Percentiles rank a stretch among this genome's conserved stretches.
Evolutionary conservation across 257 asterid species (phyloP).

Genomic region (Nicotiana attenuata): DNA sequence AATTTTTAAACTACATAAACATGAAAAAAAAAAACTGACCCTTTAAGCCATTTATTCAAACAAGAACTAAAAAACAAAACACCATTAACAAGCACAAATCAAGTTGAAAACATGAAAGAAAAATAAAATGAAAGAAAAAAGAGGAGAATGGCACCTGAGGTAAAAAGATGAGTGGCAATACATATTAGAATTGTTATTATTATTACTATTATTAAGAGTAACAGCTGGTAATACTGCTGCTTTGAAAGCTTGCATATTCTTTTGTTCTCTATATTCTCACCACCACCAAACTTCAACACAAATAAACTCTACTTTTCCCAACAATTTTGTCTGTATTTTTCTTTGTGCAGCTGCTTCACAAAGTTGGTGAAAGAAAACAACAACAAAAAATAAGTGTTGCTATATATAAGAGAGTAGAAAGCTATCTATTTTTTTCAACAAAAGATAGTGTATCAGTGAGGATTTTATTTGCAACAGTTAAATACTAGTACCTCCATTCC

Average conservation of each 20-base stretch:
- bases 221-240: constrained; percentile 24
- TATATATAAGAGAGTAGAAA: neutral
- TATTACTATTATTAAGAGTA: constrained; percentile 21
- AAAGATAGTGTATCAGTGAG: constrained; percentile 31
- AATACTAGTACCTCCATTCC: no score
- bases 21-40: neutral
- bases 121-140: neutral
- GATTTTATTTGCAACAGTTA: neutral
- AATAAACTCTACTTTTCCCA: constrained; percentile 1
- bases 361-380: constrained; percentile 11
- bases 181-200: constrained; percentile 28
- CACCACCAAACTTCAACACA: neutral
- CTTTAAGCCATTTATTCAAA: no score
- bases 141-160: constrained; percentile 40
- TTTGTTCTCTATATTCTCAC: neutral
- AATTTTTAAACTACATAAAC: no score
- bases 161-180: constrained; percentile 60
- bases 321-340: neutral
- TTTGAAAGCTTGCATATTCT: constrained; percentile 52
- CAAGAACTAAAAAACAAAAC: no score
- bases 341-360: neutral
- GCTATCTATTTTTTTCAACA: neutral
- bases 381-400: neutral
- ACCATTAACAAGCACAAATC: no score
- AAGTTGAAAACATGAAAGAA: no score